Percentiles rank a stretch among this genome's conserved stretches.
phyloP scores from a whole-genome alignment of 495 filamentous ascomycete species.

The Xylaria sp. region DNA sequence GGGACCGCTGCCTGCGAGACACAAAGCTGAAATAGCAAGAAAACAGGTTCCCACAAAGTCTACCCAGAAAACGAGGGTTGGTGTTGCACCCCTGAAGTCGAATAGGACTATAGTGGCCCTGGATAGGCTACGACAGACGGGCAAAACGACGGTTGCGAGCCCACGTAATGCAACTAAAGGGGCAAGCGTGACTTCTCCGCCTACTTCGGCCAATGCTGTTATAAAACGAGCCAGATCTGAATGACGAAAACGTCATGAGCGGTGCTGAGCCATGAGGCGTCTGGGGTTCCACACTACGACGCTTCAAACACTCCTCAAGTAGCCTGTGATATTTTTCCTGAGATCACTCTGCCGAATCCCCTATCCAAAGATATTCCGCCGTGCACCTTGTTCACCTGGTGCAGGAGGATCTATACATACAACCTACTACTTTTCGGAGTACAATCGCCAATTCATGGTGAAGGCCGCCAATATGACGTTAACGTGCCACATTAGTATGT shows the following conservation, averaged over 20 bases:
- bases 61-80: neutral
- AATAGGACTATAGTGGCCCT: too few species aligned
- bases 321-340: neutral
- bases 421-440: too few species aligned
- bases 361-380: neutral
- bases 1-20: neutral
- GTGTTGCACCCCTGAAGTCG: neutral
- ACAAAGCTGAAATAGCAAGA: neutral
- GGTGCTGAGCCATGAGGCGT: neutral
- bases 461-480: neutral
- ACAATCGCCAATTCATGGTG: neutral
- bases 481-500: neutral
- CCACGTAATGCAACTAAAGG: neutral
- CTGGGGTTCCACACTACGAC: neutral
- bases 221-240: neutral
- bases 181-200: neutral
- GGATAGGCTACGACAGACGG: too few species aligned
- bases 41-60: neutral
- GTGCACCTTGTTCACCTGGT: neutral
- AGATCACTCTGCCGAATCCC: neutral
- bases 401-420: neutral
- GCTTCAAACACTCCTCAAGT: neutral
- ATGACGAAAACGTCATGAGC: neutral
- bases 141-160: neutral
- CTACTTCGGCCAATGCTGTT: neutral